Evolutionary conservation across 139 green algal species (phyloP), one percentile per base, ranked within the genome.

Genomic region (Chlamydomonas eustigma): DNA sequence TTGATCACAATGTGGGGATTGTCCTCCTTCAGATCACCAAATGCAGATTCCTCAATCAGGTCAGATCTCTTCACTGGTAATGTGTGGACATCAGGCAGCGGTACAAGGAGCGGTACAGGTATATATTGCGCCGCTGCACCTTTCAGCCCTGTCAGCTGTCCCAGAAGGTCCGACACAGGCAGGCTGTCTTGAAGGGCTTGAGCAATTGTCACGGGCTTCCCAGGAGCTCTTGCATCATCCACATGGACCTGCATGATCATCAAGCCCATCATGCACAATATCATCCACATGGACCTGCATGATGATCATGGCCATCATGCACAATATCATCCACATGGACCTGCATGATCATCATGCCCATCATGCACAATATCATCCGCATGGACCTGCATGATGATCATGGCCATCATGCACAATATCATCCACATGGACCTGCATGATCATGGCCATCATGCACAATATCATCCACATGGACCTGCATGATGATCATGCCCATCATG

Each of bases 101-200:
- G 89, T 71, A 91, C 89, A 50, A 93, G 76, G 33, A 83, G 80
- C 0, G 89, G 89, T 39, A 92, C 85, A 2, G 88, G 84, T 73
- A 89, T 88, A 72, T 88, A 89, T 1, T 85, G 88, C 30, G 87
- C 83, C 77, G 44, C 12, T 28, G 44, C 44, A 33, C 83, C 83
- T 2, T 84, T 82, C 2, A 86, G 88, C 76, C 88, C 89, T 50
- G 88, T 79, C 31, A 90, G 88, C 39, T 88, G 50, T 71, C 82
- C 77, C 37, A 89, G 78, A 52, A 93, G 80, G 25, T 83, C 77
- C 1, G 84, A 83, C 34, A 93, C 76, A 1, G 89, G 89, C 89
- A 93, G 91, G 52, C 76, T 81, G 22, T 93, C 87, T 81, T 93
- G 89, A 76, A 93, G 80, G 22, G 87, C 89, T 69, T 85, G 79